Conservation (phyloP, 2,329 filamentous ascomycete species). For the Fusarium napiforme region DNA sequence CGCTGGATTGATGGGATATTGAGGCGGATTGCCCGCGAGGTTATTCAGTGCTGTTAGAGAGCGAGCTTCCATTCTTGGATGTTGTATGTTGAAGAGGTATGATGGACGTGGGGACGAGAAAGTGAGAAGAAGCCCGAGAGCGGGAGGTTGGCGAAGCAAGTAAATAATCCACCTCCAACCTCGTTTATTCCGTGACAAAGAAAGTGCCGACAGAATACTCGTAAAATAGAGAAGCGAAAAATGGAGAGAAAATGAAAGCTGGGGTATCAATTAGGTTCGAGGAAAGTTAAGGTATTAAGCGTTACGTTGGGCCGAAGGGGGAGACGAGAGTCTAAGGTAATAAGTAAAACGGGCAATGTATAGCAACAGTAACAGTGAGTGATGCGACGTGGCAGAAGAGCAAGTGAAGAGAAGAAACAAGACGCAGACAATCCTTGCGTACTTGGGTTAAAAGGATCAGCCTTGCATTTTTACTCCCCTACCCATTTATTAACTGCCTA, state of each 20-base stretch:
- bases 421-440: neutral
- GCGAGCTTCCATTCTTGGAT: constrained; percentile 74
- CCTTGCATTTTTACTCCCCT: constrained; percentile 8
- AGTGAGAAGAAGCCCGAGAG: constrained; percentile 2
- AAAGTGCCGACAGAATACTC: neutral
- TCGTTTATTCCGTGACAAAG: constrained; percentile 3
- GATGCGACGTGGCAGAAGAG: constrained; percentile 22
- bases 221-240: neutral
- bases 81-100: constrained; percentile 11
- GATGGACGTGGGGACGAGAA: constrained; percentile 17
- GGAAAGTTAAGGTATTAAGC: constrained; percentile 6
- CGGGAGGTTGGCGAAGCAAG: constrained; percentile 22
- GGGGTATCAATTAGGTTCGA: constrained; percentile 15
- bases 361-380: neutral
- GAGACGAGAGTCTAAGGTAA: neutral
- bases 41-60: constrained; percentile 83
- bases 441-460: constrained; percentile 9
- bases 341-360: constrained; percentile 6
- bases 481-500: neutral
- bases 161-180: constrained; percentile 15
- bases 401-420: neutral
- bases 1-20: constrained; percentile 82
- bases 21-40: constrained; percentile 86
- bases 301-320: constrained; percentile 17
- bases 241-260: neutral